These are phyloP conservation scores for Magnusiomyces clavatus DNA, from an alignment of 1,139 yeast species.

Conservation along the genomic window DNA sequence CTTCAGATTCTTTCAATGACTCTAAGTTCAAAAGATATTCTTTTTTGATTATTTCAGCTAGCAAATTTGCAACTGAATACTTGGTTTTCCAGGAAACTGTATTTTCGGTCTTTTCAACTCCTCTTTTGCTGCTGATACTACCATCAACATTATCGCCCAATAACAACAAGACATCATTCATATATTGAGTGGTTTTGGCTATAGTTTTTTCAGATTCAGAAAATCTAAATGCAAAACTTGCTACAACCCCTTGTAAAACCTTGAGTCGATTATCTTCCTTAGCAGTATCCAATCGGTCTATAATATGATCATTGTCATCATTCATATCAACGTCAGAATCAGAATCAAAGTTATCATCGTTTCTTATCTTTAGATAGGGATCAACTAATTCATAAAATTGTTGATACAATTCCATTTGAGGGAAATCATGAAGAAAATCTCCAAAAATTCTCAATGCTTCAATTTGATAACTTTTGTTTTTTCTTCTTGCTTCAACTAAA, in stretches of 20 bases:
- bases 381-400: slow-evolving; percentile 30
- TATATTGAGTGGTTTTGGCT: background rate
- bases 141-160: background rate
- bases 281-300: slow-evolving; percentile 20
- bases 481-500: slow-evolving; percentile 55
- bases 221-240: slow-evolving; percentile 18
- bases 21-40: background rate
- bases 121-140: background rate
- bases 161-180: background rate
- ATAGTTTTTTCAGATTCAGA: slow-evolving; percentile 1
- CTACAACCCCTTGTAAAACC: slow-evolving; percentile 25
- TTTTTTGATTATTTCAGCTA: background rate
- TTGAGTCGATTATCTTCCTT: slow-evolving; percentile 36
- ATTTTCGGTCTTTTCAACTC: background rate
- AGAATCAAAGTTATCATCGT: slow-evolving; percentile 24
- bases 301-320: slow-evolving; percentile 19
- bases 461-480: slow-evolving; percentile 56
- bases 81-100: slow-evolving; percentile 52
- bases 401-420: slow-evolving; percentile 31
- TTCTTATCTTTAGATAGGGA: slow-evolving; percentile 19
- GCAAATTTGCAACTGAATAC: slow-evolving; percentile 25
- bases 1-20: background rate
- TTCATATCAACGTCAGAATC: slow-evolving; percentile 9
- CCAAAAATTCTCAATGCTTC: slow-evolving; percentile 26
- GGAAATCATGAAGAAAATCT: slow-evolving; percentile 22